Percentiles rank a stretch among this genome's conserved stretches.
Conservation (phyloP, 2,329 filamentous ascomycete species). For the Xylaria polymorpha region DNA sequence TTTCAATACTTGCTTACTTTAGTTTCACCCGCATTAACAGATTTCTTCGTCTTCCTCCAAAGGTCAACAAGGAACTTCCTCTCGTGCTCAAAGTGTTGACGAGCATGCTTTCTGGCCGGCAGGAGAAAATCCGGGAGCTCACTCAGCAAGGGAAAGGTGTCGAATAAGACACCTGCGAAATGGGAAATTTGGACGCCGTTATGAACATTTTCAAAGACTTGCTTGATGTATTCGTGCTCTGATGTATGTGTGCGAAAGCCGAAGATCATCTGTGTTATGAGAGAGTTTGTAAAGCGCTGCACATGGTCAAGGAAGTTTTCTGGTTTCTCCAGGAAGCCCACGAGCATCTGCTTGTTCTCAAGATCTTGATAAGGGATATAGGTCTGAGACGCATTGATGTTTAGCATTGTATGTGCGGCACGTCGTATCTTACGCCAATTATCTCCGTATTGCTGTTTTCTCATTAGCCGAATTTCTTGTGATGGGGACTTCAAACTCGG, state of each 20-base stretch:
- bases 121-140: conserved; percentile 2
- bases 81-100: background rate
- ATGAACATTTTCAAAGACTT: conserved; percentile 1
- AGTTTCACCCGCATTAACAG: background rate
- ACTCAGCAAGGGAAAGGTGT: conserved; percentile 2
- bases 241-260: background rate
- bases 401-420: conserved; percentile 58
- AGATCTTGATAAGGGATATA: conserved; percentile 67
- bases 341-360: conserved; percentile 65
- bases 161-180: background rate
- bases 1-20: background rate
- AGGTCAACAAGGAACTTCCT: conserved; percentile 1
- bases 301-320: conserved; percentile 27
- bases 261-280: background rate
- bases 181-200: background rate
- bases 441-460: no score
- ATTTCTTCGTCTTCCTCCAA: background rate
- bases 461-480: no score
- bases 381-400: conserved; percentile 55
- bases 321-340: conserved; percentile 58
- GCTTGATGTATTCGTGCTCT: conserved; percentile 4
- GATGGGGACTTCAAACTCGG: no score
- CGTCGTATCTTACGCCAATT: conserved; percentile 43
- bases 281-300: background rate
- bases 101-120: background rate